These are phyloP conservation scores for Odonthalia washingtoniensis DNA, from an alignment of 31 red algal species.

Conservation along the genomic window DNA sequence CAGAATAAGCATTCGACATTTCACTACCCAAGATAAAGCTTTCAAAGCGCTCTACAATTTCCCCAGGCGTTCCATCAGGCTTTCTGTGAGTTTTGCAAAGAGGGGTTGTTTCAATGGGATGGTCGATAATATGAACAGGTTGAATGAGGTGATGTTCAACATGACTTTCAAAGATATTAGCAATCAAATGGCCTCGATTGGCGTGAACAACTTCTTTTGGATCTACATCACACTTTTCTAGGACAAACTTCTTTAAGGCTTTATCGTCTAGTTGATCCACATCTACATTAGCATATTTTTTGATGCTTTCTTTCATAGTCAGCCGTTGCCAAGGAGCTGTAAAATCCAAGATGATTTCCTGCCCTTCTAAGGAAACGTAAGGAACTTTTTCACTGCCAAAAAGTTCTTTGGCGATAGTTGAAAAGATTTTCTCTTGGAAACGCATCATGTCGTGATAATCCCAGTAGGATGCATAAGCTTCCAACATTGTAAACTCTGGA, in stretches of 20 bases:
- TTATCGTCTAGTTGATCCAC: constrained; percentile 3
- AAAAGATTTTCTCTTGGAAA: constrained; percentile 89
- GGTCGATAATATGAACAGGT: constrained; percentile 80
- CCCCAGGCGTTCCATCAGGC: constrained; percentile 5
- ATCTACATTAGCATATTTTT: constrained; percentile 14
- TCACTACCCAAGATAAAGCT: constrained; percentile 91
- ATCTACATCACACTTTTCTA: constrained; percentile 7
- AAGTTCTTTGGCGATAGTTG: constrained; percentile 72
- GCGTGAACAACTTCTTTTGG: background rate
- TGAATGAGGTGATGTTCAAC: constrained; percentile 64
- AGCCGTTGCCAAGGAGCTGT: constrained; percentile 78
- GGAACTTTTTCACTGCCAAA: constrained; percentile 71
- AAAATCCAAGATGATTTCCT: constrained; percentile 87
- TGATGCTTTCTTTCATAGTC: constrained; percentile 27
- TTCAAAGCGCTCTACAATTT: constrained; percentile 47
- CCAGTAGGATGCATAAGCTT: constrained; percentile 97
- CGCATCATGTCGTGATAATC: constrained; percentile 97
- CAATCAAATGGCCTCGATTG: constrained; percentile 58
- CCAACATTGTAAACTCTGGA: constrained; percentile 99
- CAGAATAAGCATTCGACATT: constrained; percentile 96
- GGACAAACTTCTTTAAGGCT: background rate
- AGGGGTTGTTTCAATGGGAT: constrained; percentile 73
- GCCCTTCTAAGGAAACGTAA: constrained; percentile 84
- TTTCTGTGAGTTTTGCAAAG: constrained; percentile 73
- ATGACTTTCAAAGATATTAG: constrained; percentile 61